Base-by-base conservation (phyloP, 352 stramenopile genomes). In the Phytophthora hybrid region DNA sequence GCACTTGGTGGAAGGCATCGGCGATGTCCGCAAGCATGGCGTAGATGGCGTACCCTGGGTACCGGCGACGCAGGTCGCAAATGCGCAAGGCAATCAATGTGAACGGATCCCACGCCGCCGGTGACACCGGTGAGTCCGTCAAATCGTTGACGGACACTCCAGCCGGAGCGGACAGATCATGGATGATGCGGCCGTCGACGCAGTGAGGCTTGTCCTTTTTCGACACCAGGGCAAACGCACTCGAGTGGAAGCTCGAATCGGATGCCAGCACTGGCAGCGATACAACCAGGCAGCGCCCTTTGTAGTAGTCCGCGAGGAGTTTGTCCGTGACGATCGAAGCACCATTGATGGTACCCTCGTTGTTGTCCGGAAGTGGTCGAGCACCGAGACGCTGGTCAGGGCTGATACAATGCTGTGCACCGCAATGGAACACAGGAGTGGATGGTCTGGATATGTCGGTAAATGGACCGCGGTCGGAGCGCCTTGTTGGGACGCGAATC, bases 161-260 rank as follows among this genome's bases (percentile, higher is more conserved):
- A 11, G 14, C 2, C 0, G 60, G 44, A 2, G 54, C 59, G 2
- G 68, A 66, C 4, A 70, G n/a, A 11, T 70, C 47, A 4, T 70
- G 68, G 18, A 70, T 74, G 11, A 74, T 70, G 3, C 68, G 60
- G 10, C 46, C 68, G 16, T 62, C 68, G 3, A 62, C 0, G n/a
- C 62, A 44, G 1, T 62, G 16, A 8, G 67, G 59, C 1, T 34
- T 56, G 26, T 58, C 61, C 16, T 66, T 65, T 47, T 70, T 74
- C 3, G 60, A 46, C 0, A 70, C 60, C 18, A 69, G 14, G 0
- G 59, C 46, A 23, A 69, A 74, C 3, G 53, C 13, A 44, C 67
- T 74, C 0, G 59, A 65, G 46, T 74, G 46, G n/a, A 65, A 69
- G 1, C 3, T 5, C 1, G 44, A 60, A 16, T 70, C 61, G 1